phyloP scores from a whole-genome alignment of 768 basidiomycete species.

The Leccinum subgranulosum region DNA sequence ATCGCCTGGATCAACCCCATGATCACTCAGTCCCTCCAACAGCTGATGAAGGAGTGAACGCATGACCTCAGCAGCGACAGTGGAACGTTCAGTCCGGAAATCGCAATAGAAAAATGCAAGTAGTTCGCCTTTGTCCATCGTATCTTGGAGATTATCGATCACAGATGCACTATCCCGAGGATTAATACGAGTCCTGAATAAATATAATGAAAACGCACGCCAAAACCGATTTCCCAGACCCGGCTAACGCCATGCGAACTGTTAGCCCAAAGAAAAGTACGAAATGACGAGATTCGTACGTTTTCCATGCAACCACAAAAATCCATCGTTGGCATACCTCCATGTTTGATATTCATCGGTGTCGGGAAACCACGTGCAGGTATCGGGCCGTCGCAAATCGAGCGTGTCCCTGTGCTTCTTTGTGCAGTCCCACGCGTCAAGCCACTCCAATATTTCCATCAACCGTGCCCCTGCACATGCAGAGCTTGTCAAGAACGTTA shows the following conservation, averaged over 20 bases:
- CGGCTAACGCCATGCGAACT: neutral
- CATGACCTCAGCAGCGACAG: neutral
- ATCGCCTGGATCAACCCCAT: neutral
- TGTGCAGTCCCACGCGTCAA: neutral
- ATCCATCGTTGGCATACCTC: neutral
- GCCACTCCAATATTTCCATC: neutral
- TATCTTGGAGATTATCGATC: neutral
- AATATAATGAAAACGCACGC: neutral
- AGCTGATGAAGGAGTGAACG: neutral
- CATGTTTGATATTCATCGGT: neutral
- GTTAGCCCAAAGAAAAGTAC: neutral
- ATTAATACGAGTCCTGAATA: neutral
- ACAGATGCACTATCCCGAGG: neutral
- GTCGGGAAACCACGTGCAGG: neutral
- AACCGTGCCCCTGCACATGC: neutral
- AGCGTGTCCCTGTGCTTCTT: neutral
- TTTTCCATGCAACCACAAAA: neutral
- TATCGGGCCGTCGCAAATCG: neutral
- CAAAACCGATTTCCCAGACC: neutral
- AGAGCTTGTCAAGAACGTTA: neutral
- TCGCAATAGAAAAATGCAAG: neutral
- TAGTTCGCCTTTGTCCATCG: neutral
- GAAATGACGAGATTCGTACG: neutral
- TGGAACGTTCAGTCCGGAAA: neutral
- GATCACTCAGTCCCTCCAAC: neutral